phyloP scores from a whole-genome alignment of 2,329 filamentous ascomycete species.

The Trichoderma harzianum region DNA sequence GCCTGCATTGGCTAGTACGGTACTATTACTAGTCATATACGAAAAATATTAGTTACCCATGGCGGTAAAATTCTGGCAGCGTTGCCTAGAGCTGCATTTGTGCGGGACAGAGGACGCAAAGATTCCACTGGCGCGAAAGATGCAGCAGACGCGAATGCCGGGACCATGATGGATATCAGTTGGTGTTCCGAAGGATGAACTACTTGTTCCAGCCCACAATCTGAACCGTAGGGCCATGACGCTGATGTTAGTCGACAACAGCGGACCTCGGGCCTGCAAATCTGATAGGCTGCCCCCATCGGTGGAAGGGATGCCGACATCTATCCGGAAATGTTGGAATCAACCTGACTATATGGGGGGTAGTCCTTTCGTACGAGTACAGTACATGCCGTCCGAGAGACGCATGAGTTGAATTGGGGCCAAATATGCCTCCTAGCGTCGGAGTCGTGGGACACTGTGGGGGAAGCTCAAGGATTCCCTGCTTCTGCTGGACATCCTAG shows the following conservation, averaged over 20 bases:
- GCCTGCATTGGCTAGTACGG: not conserved
- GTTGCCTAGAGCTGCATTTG: not conserved
- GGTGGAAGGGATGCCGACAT: not conserved
- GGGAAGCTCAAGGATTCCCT: slow-evolving; percentile 14
- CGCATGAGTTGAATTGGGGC: slow-evolving; percentile 3
- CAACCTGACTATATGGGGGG: not conserved
- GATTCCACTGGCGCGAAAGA: not conserved
- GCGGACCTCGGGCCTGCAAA: not conserved
- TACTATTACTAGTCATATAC: slow-evolving; percentile 3
- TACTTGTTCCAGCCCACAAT: not conserved
- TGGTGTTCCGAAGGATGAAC: not conserved
- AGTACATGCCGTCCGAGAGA: not conserved
- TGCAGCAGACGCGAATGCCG: not conserved
- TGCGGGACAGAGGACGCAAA: not conserved
- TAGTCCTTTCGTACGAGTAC: not conserved
- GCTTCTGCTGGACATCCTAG: not conserved
- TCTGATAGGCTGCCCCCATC: not conserved
- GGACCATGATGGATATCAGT: not conserved
- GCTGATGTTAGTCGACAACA: not conserved
- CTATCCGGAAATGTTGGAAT: not conserved
- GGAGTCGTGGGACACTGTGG: slow-evolving; percentile 8
- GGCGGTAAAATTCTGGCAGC: slow-evolving; percentile 3
- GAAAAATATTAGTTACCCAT: not conserved
- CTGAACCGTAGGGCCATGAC: not conserved
- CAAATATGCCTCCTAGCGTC: slow-evolving; percentile 16